A percentile compares a stretch with the other conserved stretches of the same genome.
Conservation (phyloP, 2,329 filamentous ascomycete genomes). For the Penicillium sp. region DNA sequence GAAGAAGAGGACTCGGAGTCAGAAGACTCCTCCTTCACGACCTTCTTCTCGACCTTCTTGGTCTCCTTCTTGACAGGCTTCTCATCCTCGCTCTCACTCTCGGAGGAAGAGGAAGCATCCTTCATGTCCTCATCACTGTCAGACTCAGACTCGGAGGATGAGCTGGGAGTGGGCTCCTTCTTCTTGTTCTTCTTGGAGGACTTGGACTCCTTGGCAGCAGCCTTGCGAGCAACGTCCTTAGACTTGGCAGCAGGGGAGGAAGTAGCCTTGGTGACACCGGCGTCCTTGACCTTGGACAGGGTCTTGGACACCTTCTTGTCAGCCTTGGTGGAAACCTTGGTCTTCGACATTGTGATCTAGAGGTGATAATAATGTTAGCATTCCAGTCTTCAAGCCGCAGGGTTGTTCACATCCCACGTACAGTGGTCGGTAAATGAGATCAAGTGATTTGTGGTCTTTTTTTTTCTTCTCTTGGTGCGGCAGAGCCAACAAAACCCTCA, state of each 20-base stretch:
- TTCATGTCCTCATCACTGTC: constrained; percentile 36
- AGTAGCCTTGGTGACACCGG: constrained; percentile 41
- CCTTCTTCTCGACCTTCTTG: constrained; percentile 19
- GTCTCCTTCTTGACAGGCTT: constrained; percentile 28
- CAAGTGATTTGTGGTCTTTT: constrained; percentile 13
- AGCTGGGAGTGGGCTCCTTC: constrained; percentile 35
- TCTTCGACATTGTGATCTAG: constrained; percentile 41
- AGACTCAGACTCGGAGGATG: constrained; percentile 27
- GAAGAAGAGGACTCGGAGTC: constrained; percentile 18
- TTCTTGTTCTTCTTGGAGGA: constrained; percentile 38
- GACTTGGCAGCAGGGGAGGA: constrained; percentile 41
- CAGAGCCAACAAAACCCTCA: constrained; percentile 33
- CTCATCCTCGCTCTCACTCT: constrained; percentile 27
- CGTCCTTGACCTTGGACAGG: constrained; percentile 44
- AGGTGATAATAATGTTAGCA: constrained; percentile 15
- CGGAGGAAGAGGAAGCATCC: constrained; percentile 26
- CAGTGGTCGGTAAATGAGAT: constrained; percentile 12
- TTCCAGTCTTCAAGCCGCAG: constrained; percentile 1
- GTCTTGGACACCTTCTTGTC: constrained; percentile 40
- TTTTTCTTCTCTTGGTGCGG: constrained; percentile 24
- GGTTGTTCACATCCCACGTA: constrained; percentile 13
- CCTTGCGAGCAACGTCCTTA: constrained; percentile 40
- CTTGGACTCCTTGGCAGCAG: constrained; percentile 38
- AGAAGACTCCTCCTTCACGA: too few species aligned
- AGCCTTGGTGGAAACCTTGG: constrained; percentile 37